A percentile compares a stretch with the other conserved stretches of the same genome.
These are phyloP conservation scores for Pezicula carpinea DNA, from an alignment of 2,329 filamentous ascomycete genomes.

Conservation along the genomic window DNA sequence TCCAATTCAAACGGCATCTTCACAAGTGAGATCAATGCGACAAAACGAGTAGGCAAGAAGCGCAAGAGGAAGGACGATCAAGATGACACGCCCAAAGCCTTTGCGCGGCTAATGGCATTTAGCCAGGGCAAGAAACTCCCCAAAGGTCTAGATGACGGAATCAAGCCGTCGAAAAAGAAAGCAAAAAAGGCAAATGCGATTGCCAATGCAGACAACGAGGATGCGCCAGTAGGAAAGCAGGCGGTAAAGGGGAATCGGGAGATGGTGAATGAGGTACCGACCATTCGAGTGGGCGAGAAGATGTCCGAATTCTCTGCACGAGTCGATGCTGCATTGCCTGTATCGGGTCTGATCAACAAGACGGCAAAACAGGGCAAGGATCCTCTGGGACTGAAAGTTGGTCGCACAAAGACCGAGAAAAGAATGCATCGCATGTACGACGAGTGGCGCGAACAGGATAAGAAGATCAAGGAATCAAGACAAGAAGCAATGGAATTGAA, in stretches of 20 bases:
- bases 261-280: constrained; percentile 42
- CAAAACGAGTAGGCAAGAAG: constrained; percentile 34
- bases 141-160: constrained; percentile 69
- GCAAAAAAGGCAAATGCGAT: constrained; percentile 21
- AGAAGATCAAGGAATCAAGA: constrained; percentile 36
- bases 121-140: constrained; percentile 56
- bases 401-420: constrained; percentile 77
- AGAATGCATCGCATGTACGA: constrained; percentile 77
- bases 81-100: constrained; percentile 85
- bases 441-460: constrained; percentile 68
- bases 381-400: constrained; percentile 59
- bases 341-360: constrained; percentile 65
- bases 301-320: constrained; percentile 76
- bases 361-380: constrained; percentile 56
- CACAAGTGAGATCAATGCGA: constrained; percentile 27
- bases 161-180: constrained; percentile 31
- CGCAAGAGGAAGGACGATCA: constrained; percentile 40
- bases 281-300: constrained; percentile 78
- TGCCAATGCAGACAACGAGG: constrained; percentile 11
- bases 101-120: constrained; percentile 78
- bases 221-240: constrained; percentile 12
- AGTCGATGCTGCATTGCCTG: constrained; percentile 78
- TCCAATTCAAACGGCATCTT: constrained; percentile 33
- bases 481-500: constrained; percentile 24
- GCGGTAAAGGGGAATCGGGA: constrained; percentile 19